Conservation (phyloP, 805 yeast species). For the Yamadazyma paraphyllophila region DNA sequence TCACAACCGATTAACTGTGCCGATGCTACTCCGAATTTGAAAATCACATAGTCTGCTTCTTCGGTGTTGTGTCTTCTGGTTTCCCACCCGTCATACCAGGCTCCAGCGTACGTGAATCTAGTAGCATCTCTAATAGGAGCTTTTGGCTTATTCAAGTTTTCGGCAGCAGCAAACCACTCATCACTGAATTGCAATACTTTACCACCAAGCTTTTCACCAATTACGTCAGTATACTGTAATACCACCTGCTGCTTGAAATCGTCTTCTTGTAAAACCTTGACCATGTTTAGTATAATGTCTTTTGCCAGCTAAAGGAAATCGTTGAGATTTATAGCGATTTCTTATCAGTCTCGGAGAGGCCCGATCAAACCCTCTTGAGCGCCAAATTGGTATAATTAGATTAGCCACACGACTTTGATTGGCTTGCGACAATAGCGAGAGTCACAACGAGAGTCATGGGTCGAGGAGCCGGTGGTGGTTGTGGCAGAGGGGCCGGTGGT, state of each 20-base stretch:
- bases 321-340: background rate
- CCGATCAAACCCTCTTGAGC: conserved; percentile 3
- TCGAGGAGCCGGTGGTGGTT: no score
- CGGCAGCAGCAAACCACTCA: conserved; percentile 95
- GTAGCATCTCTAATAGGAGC: conserved; percentile 82
- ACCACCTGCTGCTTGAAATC: conserved; percentile 49
- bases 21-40: conserved; percentile 78
- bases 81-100: conserved; percentile 99
- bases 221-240: conserved; percentile 66
- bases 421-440: conserved; percentile 4
- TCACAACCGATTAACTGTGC: conserved; percentile 83
- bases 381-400: background rate
- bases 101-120: conserved; percentile 78
- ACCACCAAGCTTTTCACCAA: conserved; percentile 85
- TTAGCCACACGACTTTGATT: conserved; percentile 4
- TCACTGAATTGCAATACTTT: conserved; percentile 67
- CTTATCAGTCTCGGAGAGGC: conserved; percentile 4
- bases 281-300: conserved; percentile 13
- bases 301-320: background rate
- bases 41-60: conserved; percentile 83
- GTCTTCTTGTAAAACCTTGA: conserved; percentile 20
- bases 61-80: conserved; percentile 88
- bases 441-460: background rate
- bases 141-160: conserved; percentile 76
- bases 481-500: no score